phyloP scores from a whole-genome alignment of 768 basidiomycete species.

The Hygrophorus russula region DNA sequence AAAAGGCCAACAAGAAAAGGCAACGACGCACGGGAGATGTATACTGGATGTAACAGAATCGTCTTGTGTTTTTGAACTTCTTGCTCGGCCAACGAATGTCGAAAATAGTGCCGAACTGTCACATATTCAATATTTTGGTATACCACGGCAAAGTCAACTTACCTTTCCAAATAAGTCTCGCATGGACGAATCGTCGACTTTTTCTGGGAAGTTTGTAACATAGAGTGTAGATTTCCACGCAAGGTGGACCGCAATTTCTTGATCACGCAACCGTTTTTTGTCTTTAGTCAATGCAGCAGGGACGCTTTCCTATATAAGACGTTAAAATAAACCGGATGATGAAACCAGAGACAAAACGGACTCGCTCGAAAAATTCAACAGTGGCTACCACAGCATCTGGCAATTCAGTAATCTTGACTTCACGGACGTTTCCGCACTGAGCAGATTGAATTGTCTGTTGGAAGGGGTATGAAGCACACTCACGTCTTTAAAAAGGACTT shows the following conservation, averaged over 20 bases:
- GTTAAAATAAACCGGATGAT: slow-evolving; percentile 5
- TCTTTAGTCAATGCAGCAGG: slow-evolving; percentile 89
- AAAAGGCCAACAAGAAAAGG: not conserved
- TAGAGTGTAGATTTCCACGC: slow-evolving; percentile 94
- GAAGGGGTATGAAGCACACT: slow-evolving; percentile 8
- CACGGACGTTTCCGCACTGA: slow-evolving; percentile 82
- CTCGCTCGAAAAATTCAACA: slow-evolving; percentile 73
- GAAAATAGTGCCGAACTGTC: slow-evolving; percentile 80
- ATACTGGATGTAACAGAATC: slow-evolving; percentile 94
- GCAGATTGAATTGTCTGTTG: not conserved
- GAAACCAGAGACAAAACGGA: slow-evolving; percentile 18
- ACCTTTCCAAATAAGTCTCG: slow-evolving; percentile 74
- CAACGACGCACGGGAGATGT: slow-evolving; percentile 57
- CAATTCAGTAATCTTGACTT: slow-evolving; percentile 66
- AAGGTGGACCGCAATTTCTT: slow-evolving; percentile 77
- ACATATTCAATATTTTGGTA: slow-evolving; percentile 1
- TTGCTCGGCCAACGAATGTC: slow-evolving; percentile 98
- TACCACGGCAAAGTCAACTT: slow-evolving; percentile 8
- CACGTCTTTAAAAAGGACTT: slow-evolving; percentile 77
- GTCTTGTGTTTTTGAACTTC: slow-evolving; percentile 82
- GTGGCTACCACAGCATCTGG: slow-evolving; percentile 60
- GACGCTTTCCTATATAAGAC: slow-evolving; percentile 49
- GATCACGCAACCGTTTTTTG: slow-evolving; percentile 71
- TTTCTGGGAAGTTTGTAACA: slow-evolving; percentile 91
- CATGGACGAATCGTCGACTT: slow-evolving; percentile 65